Base-by-base conservation (phyloP, 345 rosid species). In the Isatis tinctoria region DNA sequence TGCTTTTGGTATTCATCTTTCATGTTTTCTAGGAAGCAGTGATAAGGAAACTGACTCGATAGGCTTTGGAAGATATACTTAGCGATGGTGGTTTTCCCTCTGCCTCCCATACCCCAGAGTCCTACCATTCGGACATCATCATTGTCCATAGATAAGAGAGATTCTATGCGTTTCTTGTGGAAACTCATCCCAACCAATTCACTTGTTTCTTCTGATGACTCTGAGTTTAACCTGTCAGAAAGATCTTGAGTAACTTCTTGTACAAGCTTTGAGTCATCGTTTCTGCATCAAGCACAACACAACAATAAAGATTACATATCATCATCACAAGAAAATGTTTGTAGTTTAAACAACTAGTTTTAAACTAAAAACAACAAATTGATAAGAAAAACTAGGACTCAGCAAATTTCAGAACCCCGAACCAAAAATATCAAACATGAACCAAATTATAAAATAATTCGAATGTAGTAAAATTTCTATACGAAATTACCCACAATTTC, bases 81-180 rank as follows among this genome's bases (percentile, higher is more conserved):
- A 2, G 78, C 68, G 3, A 67, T 32, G 33, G 78, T 74, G n/a
- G 73, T 74, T 57, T 74, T 74, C 5, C 73, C 78, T 57, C 40
- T 67, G 0, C 78, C 78, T 3, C 78, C 78, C 78, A 74, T 74
- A 24, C 78, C 78, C 73, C 53, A 74, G 8, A 74, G 2, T 65
- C 78, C 78, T 48, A 74, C 52, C 78, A 60, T 74, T 16, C 60
- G 44, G 13, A 74, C 78, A 74, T 74, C 78, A 35, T 2, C 4
- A 3, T 47, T 57, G 51, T 51, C 33, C 73, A 28, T 7, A 7
- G 56, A 22, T 5, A 74, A 40, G 40, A 66, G 16, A 66, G 44
- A 3, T 8, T 59, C 66, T 2, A 74, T 35, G 16, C 2, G 24
- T 36, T 47, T 67, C 61, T 57, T 59, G 26, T 58, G 78, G 2